Conservation (phyloP, 768 basidiomycete species). For the Psilocybe cubensis region DNA sequence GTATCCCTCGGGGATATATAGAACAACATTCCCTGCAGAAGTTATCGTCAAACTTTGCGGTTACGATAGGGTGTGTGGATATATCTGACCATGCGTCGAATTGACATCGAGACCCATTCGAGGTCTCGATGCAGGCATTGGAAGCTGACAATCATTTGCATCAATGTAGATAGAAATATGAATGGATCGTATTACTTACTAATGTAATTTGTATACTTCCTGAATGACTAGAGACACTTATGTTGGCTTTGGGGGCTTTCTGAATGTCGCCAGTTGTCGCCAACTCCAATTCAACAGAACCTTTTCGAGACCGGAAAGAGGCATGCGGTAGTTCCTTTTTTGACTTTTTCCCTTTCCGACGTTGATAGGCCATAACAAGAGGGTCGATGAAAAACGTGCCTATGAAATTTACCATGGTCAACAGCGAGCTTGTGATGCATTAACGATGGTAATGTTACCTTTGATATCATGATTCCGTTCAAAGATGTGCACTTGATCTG, state of each 20-base stretch:
- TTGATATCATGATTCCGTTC: constrained; percentile 34
- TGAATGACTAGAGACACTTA: constrained; percentile 37
- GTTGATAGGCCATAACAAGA: constrained; percentile 29
- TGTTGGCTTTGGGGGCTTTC: constrained; percentile 33
- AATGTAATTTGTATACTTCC: constrained; percentile 45
- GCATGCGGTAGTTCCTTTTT: constrained; percentile 37
- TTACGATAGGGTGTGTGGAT: no score
- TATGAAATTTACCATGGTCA: constrained; percentile 13
- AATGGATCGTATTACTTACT: constrained; percentile 25
- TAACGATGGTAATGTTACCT: constrained; percentile 21
- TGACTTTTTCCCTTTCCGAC: constrained; percentile 26
- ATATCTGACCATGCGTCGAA: constrained; percentile 34
- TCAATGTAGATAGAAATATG: neutral
- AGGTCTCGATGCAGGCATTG: constrained; percentile 33
- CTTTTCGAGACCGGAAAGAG: constrained; percentile 46
- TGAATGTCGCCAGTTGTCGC: constrained; percentile 39
- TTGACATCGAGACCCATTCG: constrained; percentile 40
- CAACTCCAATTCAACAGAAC: constrained; percentile 38
- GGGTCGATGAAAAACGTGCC: constrained; percentile 49
- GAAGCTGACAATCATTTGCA: constrained; percentile 29
- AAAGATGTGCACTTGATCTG: constrained; percentile 35
- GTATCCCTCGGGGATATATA: constrained; percentile 39
- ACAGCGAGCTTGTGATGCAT: neutral
- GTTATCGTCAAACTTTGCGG: neutral
- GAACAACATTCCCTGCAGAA: constrained; percentile 35